Percentiles rank a stretch among this genome's conserved stretches.
These are phyloP conservation scores for Cryphonectria radicalis DNA, from an alignment of 2,329 filamentous ascomycete genomes.

Conservation along the genomic window DNA sequence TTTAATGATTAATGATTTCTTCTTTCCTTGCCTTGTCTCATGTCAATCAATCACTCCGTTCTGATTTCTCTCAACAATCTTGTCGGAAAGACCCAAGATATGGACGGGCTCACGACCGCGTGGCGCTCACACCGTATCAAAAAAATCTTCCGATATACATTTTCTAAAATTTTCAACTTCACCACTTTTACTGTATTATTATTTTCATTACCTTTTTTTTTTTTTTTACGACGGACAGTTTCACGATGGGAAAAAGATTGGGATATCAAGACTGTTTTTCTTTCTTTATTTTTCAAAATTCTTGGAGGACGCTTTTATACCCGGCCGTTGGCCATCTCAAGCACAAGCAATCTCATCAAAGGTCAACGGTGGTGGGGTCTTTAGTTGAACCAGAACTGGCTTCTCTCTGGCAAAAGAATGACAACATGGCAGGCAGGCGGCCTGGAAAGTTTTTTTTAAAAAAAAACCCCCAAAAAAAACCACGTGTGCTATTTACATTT, in stretches of 20 bases:
- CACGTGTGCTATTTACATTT: conserved; percentile 33
- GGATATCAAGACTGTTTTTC: background rate
- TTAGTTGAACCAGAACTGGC: background rate
- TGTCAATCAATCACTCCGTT: background rate
- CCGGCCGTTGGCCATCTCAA: conserved; percentile 16
- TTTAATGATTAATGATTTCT: conserved; percentile 20
- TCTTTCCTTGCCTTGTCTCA: background rate
- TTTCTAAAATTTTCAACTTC: background rate
- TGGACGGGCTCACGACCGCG: conserved; percentile 16
- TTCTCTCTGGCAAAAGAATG: conserved; percentile 6
- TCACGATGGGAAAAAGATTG: conserved; percentile 1
- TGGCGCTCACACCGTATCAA: conserved; percentile 1
- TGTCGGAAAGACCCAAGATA: conserved; percentile 21
- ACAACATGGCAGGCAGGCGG: background rate
- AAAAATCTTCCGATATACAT: background rate
- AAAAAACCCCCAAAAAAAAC: too few species aligned
- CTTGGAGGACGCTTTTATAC: conserved; percentile 17
- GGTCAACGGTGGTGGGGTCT: conserved; percentile 16
- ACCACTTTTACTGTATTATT: conserved; percentile 21
- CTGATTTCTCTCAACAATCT: background rate
- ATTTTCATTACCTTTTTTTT: conserved; percentile 10
- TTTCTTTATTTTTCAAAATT: conserved; percentile 1
- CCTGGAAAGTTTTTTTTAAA: too few species aligned
- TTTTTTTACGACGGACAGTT: background rate
- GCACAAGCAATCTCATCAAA: background rate